phyloP scores from a whole-genome alignment of 2,329 filamentous ascomycete species.

The Chalaropsis ovoidea region DNA sequence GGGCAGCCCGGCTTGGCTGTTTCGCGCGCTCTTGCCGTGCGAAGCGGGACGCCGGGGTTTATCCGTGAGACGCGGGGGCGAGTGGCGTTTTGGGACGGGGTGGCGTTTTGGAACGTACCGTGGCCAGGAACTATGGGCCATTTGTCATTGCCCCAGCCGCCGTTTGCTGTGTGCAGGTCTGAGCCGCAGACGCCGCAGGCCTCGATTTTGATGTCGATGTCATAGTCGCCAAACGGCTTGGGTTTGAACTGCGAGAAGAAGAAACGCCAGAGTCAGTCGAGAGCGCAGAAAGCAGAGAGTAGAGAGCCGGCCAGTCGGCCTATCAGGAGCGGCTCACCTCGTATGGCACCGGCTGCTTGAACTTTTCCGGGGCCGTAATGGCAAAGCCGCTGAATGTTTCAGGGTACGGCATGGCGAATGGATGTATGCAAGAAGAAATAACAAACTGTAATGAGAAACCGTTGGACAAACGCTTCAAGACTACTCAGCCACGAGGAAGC shows the following conservation, averaged over 20 bases:
- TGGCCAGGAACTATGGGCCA: constrained; percentile 54
- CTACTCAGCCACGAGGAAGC: background rate
- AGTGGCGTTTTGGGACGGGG: background rate
- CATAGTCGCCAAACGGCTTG: constrained; percentile 71
- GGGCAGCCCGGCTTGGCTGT: no score
- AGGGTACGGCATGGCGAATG: constrained; percentile 42
- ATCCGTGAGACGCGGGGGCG: no score
- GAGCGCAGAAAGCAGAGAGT: background rate
- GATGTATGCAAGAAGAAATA: background rate
- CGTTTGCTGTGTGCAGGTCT: constrained; percentile 56
- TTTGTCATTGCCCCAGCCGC: constrained; percentile 50
- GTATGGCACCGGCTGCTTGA: constrained; percentile 15
- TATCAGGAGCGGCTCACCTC: constrained; percentile 4
- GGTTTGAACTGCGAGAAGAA: constrained; percentile 53
- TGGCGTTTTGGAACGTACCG: constrained; percentile 27
- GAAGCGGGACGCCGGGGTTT: no score
- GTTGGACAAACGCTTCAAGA: background rate
- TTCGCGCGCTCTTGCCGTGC: no score
- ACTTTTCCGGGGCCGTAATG: constrained; percentile 40
- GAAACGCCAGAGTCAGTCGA: background rate
- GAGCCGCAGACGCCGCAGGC: constrained; percentile 61
- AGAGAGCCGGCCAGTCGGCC: no score
- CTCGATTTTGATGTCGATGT: constrained; percentile 74
- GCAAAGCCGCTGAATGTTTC: constrained; percentile 54
- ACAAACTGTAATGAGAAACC: background rate